These are phyloP conservation scores for Penicillium capsulatum DNA, from an alignment of 2,329 filamentous ascomycete genomes.

Conservation along the genomic window DNA sequence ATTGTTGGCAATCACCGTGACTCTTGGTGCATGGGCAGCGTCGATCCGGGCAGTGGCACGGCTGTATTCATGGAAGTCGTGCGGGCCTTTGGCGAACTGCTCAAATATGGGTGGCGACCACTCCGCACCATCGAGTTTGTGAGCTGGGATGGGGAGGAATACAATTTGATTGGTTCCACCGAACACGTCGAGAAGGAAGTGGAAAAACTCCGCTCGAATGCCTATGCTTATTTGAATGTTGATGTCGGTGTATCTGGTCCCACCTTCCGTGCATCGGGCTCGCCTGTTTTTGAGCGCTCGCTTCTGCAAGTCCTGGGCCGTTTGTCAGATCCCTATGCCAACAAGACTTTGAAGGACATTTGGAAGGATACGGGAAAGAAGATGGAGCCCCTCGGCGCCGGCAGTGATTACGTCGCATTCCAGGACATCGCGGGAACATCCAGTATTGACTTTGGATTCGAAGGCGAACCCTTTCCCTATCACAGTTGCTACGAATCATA, in stretches of 20 bases:
- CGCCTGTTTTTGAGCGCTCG: constrained; percentile 70
- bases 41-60: constrained; percentile 80
- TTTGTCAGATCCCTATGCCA: constrained; percentile 66
- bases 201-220: constrained; percentile 66
- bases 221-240: constrained; percentile 85
- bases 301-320: constrained; percentile 70
- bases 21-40: constrained; percentile 83
- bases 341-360: constrained; percentile 66
- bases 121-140: constrained; percentile 94
- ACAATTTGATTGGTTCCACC: constrained; percentile 89
- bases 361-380: constrained; percentile 62
- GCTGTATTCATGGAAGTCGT: constrained; percentile 88
- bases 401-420: constrained; percentile 83
- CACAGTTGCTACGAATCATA: constrained; percentile 88
- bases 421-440: constrained; percentile 87
- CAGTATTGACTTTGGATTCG: constrained; percentile 79
- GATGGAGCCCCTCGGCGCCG: constrained; percentile 67
- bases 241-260: constrained; percentile 74
- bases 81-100: constrained; percentile 75
- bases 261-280: constrained; percentile 72
- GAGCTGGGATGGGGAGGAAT: constrained; percentile 92
- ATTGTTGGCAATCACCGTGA: constrained; percentile 93
- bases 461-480: constrained; percentile 62
- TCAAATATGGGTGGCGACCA: constrained; percentile 76
- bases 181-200: constrained; percentile 88